Conservation (phyloP, 176 grass and related monocot species). For the Triticum urartu region DNA sequence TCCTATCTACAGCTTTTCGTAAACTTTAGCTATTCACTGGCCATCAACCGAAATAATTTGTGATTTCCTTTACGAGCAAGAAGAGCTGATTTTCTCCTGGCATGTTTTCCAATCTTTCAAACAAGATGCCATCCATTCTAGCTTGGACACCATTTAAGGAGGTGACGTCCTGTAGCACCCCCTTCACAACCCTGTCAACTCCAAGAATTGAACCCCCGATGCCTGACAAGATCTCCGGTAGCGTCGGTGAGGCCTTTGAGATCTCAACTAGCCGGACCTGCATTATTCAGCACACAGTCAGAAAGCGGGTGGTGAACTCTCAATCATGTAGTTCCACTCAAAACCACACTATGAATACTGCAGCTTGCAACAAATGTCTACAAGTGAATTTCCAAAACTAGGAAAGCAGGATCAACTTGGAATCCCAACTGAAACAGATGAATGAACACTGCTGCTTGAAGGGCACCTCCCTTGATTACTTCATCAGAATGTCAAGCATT, state of each 20-base stretch:
- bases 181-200: constrained; percentile 62
- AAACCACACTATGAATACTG: constrained; percentile 9
- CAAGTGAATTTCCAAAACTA: constrained; percentile 18
- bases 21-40: constrained; percentile 11
- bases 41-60: constrained; percentile 55
- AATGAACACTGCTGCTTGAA: constrained; percentile 1
- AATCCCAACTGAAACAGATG: constrained; percentile 14
- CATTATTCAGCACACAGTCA: constrained; percentile 40
- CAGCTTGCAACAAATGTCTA: not conserved
- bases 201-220: constrained; percentile 69
- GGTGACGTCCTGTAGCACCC: constrained; percentile 57
- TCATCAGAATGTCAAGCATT: constrained; percentile 12
- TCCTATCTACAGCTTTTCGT: constrained; percentile 23
- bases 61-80: constrained; percentile 58
- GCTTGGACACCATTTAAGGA: constrained; percentile 67
- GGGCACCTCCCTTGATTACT: constrained; percentile 3
- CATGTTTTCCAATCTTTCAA: constrained; percentile 59
- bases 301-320: constrained; percentile 25
- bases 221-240: constrained; percentile 54
- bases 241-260: constrained; percentile 61
- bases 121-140: constrained; percentile 78
- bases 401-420: not conserved
- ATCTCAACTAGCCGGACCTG: constrained; percentile 88
- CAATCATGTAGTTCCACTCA: constrained; percentile 13
- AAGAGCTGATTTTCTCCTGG: constrained; percentile 61